Base-by-base conservation (phyloP, 768 basidiomycete genomes). In the Kwoniella newhampshirensis region DNA sequence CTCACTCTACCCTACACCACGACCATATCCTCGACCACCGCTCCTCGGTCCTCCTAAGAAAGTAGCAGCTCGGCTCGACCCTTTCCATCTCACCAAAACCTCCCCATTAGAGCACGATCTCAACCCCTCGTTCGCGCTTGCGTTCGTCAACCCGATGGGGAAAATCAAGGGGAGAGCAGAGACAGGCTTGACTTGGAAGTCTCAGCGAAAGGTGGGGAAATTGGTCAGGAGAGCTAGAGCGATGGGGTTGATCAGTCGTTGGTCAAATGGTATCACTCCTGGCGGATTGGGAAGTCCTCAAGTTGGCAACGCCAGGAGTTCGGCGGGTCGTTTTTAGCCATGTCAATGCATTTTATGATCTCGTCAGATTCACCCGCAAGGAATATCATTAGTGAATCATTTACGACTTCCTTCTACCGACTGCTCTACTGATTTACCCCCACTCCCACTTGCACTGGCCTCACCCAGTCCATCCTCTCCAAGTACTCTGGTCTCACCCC, bases 221-320 rank as follows among this genome's bases (percentile, higher is more conserved):
- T 88, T 91, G 41, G 86, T 96, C 56, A 85, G 88, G 42, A 80
- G 93, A 57, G 88, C 93, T 57, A 89, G 87, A 78, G 86, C 86
- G 82, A 92, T 94, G 88, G 93, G 93, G 37, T 72, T 90, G 54
- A 83, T 94, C 20, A 59, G 62, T 45, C 40, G 60, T 30, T 70
- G 66, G 70, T 63, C 49, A 17, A 57, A 64, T 36, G 18, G 32
- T 32, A 48, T 64, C n/a, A 20, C 59, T 4, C n/a, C 27, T 5
- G 64, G 62, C 5, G 70, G 70, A 9, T 63, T 55, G 32, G 69
- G 57, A 2, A 46, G 43, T 13, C 26, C 32, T 13, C 32, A 32
- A 32, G 32, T 32, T 13, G 32, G 32, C 13, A 32, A 6, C 7
- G 32, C 32, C 13, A 13, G 13, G 32, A 32, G 13, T n/a, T n/a